These are phyloP conservation scores for Oryza longistaminata DNA, from an alignment of 176 grass and related monocot species.

Conservation along the genomic window DNA sequence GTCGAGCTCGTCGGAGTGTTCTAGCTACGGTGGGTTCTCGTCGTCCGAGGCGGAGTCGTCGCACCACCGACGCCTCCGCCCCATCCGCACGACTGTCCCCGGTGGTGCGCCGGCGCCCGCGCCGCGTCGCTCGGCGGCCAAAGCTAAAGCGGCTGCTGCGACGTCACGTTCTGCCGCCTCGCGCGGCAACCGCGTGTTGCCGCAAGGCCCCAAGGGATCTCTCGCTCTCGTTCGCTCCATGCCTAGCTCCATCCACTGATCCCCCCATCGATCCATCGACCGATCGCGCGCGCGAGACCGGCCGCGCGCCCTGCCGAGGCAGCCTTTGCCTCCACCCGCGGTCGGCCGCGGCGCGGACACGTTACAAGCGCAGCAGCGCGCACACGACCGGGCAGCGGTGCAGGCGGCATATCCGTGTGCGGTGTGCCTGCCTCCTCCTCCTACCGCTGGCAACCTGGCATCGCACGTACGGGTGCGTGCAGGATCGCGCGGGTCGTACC, in stretches of 20 bases:
- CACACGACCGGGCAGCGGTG: neutral
- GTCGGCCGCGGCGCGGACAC: slow-evolving; percentile 44
- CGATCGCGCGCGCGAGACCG: too few relatives aligned
- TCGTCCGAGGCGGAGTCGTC: slow-evolving; percentile 90
- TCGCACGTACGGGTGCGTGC: neutral
- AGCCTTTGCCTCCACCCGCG: neutral
- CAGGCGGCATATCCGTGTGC: neutral
- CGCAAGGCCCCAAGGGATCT: slow-evolving; percentile 1
- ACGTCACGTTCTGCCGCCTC: slow-evolving; percentile 39
- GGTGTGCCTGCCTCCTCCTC: too few relatives aligned
- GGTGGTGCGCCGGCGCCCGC: slow-evolving; percentile 5
- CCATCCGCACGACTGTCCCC: slow-evolving; percentile 36
- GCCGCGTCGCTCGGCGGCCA: too few relatives aligned
- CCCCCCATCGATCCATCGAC: neutral
- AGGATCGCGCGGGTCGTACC: neutral
- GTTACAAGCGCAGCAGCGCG: neutral
- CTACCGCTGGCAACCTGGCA: neutral
- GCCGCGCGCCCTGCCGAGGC: too few relatives aligned
- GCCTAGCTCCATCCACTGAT: neutral
- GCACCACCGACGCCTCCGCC: slow-evolving; percentile 43
- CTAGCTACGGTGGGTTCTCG: slow-evolving; percentile 94
- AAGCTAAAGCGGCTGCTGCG: slow-evolving; percentile 38
- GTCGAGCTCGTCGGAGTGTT: slow-evolving; percentile 94
- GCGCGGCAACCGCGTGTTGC: neutral
- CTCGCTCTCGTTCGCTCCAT: neutral